Conservation (phyloP, 2,329 filamentous ascomycete species). For the Xylaria sp. region DNA sequence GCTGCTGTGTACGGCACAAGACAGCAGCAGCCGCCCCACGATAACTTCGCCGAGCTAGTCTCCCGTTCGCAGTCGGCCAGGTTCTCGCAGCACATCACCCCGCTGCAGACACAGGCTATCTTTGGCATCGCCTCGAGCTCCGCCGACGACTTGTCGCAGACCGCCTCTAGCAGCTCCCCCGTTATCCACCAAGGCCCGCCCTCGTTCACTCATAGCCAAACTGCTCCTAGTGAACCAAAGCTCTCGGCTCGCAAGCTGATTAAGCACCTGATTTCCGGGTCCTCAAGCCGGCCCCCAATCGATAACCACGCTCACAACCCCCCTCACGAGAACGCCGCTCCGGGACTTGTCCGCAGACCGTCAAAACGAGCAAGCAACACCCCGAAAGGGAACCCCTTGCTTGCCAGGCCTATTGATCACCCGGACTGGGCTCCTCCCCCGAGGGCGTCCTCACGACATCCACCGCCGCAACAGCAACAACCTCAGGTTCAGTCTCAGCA, state of each 20-base stretch:
- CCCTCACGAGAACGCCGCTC: constrained; percentile 59
- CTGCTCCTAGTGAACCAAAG: constrained; percentile 54
- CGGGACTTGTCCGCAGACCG: constrained; percentile 61
- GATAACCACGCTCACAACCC: constrained; percentile 47
- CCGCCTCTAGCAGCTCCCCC: constrained; percentile 45
- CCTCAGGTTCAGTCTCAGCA: constrained; percentile 17
- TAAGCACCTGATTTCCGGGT: constrained; percentile 63
- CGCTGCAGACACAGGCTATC: constrained; percentile 49
- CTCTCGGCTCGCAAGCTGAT: constrained; percentile 64
- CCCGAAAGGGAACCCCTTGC: constrained; percentile 55
- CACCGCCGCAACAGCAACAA: constrained; percentile 32
- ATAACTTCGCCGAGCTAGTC: constrained; percentile 60
- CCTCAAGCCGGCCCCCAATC: constrained; percentile 48
- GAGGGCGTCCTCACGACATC: constrained; percentile 37
- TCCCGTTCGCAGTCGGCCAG: constrained; percentile 64
- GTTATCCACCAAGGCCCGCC: constrained; percentile 39
- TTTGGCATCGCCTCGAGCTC: constrained; percentile 54
- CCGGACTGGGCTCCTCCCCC: constrained; percentile 46
- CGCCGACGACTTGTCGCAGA: constrained; percentile 55
- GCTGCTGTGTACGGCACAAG: constrained; percentile 24
- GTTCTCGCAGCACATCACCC: constrained; percentile 53
- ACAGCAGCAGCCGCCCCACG: constrained; percentile 38
- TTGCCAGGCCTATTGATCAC: constrained; percentile 44
- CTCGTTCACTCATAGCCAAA: constrained; percentile 41
- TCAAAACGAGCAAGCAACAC: constrained; percentile 67